phyloP scores from a whole-genome alignment of 345 rosid species.

The Eucalyptus curtisii region DNA sequence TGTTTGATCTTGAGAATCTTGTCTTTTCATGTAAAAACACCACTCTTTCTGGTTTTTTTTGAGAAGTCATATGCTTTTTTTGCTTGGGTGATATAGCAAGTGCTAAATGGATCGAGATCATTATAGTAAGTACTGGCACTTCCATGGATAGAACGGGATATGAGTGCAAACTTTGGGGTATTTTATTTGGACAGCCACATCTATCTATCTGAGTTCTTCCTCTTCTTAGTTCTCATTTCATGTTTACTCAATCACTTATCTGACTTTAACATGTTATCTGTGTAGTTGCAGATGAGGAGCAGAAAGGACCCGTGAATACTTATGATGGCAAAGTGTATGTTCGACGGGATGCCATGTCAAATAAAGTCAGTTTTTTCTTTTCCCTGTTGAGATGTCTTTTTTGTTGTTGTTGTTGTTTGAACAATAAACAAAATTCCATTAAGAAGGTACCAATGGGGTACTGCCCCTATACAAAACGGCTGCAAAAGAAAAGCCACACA shows the following conservation, averaged over 20 bases:
- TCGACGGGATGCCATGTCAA: constrained; percentile 3
- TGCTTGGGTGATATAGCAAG: background rate
- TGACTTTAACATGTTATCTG: background rate
- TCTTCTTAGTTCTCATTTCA: background rate
- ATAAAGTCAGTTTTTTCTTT: constrained; percentile 49
- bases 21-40: background rate
- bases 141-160: background rate
- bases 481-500: background rate
- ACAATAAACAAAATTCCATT: background rate
- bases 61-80: background rate
- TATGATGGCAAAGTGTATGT: constrained; percentile 59
- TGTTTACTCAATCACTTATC: background rate
- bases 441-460: background rate
- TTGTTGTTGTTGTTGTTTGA: background rate
- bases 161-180: background rate
- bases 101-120: background rate
- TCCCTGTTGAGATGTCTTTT: background rate
- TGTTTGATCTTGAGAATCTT: background rate
- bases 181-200: background rate
- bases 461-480: background rate
- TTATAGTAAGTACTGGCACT: background rate
- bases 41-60: background rate
- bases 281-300: constrained; percentile 35
- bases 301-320: constrained; percentile 28
- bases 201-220: background rate